Percentiles rank a stretch among this genome's conserved stretches.
phyloP scores from a whole-genome alignment of 257 asterid species.

The Thymus mandschuricus region DNA sequence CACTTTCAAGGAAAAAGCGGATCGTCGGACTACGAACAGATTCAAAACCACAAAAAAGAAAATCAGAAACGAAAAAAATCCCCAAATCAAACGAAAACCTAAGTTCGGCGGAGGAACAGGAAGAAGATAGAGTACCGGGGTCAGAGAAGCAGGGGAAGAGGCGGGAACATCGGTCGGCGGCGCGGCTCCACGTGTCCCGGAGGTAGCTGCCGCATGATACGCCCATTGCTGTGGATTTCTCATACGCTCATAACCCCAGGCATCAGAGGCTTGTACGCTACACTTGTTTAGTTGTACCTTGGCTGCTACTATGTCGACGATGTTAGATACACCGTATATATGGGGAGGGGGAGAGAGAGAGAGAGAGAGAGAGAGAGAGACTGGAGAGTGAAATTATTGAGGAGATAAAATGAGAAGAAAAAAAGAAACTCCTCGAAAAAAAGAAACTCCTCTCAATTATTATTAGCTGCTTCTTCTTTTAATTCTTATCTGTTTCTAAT shows the following conservation, averaged over 20 bases:
- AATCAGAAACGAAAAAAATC: slow-evolving; percentile 8
- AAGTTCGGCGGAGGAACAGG: background rate
- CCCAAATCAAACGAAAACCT: slow-evolving; percentile 20
- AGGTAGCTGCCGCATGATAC: slow-evolving; percentile 53
- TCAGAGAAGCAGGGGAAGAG: slow-evolving; percentile 86
- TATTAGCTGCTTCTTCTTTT: background rate
- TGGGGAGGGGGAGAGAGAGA: background rate
- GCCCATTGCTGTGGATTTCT: slow-evolving; percentile 56
- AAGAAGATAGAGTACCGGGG: slow-evolving; percentile 55
- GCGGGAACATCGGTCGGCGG: slow-evolving; percentile 72
- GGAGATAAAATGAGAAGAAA: slow-evolving; percentile 2
- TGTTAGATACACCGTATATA: slow-evolving; percentile 6
- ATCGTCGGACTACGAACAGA: slow-evolving; percentile 71
- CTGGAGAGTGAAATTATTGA: slow-evolving; percentile 17
- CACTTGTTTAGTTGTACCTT: slow-evolving; percentile 37
- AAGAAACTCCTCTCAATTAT: slow-evolving; percentile 12
- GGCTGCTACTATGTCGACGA: background rate
- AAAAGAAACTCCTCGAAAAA: slow-evolving; percentile 3
- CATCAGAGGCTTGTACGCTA: slow-evolving; percentile 28
- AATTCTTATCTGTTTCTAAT: too few relatives aligned
- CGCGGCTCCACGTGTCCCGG: slow-evolving; percentile 63
- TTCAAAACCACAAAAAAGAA: background rate
- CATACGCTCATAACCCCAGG: slow-evolving; percentile 42
- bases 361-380: slow-evolving; percentile 10
- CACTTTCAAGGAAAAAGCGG: slow-evolving; percentile 64